Evolutionary conservation across 75 land plant species (phyloP), one percentile per base, ranked within the genome.

Genomic region (Picea sitchensis): DNA sequence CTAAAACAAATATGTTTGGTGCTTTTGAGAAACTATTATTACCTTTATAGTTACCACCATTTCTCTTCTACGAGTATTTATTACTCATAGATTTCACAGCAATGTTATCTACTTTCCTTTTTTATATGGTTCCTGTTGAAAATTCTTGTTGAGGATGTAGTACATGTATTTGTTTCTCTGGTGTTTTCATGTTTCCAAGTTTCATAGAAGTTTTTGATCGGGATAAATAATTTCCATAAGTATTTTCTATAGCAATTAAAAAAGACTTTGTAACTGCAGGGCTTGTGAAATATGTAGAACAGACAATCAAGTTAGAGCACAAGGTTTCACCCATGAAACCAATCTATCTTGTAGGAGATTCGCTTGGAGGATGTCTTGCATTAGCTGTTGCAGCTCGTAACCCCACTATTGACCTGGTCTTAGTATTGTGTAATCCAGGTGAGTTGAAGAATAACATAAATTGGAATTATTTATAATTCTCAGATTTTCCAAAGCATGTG

Each of bases 321-420:
- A 76, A 81, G 26, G 34, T 65, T 47, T 78, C 78, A 60, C 98
- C 91, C 77, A 73, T 77, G 14, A 93, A 82, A 47, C 96, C 99
- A 38, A 98, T 98, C 69, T 98, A 95, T 88, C 77, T 98, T 36
- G 86, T 98, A 75, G 99, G 99, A 41, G 99, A 97, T 82, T 93
- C 95, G 2, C 84, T 95, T 82, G 99, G 99, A 79, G 98, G 96
- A 80, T 88, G 93, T 73, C 85, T 97, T 65, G 92, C 99, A 69
- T 89, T 97, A 76, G 91, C 96, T 15, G 85, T 93, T 79, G 99
- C 99, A 77, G 94, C 98, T 75, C 91, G 94, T 6, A 97, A 97
- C 84, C 99, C 96, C 30, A 73, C 78, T 2, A 77, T 97, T 76
- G 96, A 97, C 75, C 76, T 97, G 1, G 85, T 95, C 30, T 75